Evolutionary conservation across 768 basidiomycete species (phyloP), one percentile per base, ranked within the genome.

Genomic region (Cytidiella melzeri): DNA sequence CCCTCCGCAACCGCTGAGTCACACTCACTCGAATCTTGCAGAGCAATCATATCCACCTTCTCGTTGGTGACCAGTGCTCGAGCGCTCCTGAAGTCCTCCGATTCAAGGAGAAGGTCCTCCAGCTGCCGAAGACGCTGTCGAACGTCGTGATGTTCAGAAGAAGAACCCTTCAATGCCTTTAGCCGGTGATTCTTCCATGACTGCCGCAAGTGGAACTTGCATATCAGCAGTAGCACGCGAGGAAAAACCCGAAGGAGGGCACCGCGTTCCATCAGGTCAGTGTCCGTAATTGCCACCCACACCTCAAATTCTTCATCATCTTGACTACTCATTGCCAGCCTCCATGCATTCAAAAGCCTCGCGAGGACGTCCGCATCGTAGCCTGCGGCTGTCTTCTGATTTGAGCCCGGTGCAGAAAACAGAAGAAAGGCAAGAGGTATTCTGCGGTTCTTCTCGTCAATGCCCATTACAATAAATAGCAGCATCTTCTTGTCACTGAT

Each of bases 341-440:
- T 41, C 61, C 64, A 67, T 20, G 13, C n/a, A 2, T 20, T 25
- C 1, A 68, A 45, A 5, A 68, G 45, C 13, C 60, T 37, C 9
- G 15, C n/a, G 23, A 53, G 12, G n/a, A 49, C 23, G 4, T 30
- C 46, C 3, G 58, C 59, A 42, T 67, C 53, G 36, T 66, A 67
- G 2, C 57, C 57, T 1, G 62, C 58, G 15, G 52, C 46, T n/a
- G n/a, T n/a, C n/a, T n/a, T n/a, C n/a, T n/a, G n/a, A 54, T 20
- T 44, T n/a, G 5, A n/a, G 3, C 13, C 9, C 3, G 43, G 60
- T 4, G 67, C 67, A 2, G n/a, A n/a, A n/a, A n/a, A n/a, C n/a
- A n/a, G n/a, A n/a, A n/a, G n/a, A n/a, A n/a, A n/a, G n/a, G n/a
- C 59, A 24, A 69, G 54, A 0, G 69, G 69, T 45, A 69, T 47